phyloP scores from a whole-genome alignment of 2,329 filamentous ascomycete genomes.

The Hirsutella rhossiliensis region DNA sequence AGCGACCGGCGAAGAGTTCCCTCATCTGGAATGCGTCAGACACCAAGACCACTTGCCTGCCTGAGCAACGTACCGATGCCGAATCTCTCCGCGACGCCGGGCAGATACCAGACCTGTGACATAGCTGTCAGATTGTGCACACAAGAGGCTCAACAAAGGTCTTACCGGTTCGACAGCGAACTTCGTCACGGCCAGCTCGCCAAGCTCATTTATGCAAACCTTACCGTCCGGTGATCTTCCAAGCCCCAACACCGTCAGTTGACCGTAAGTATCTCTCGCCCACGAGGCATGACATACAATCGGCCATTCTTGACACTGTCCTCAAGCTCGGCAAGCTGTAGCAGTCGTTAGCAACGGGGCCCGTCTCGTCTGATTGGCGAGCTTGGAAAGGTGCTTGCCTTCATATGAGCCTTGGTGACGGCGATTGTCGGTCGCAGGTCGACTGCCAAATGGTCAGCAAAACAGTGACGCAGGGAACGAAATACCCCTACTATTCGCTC shows the following conservation, averaged over 20 bases:
- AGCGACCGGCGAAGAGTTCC: conserved; percentile 72
- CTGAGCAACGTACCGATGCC: conserved; percentile 53
- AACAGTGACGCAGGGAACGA: background rate
- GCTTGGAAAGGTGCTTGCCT: conserved; percentile 24
- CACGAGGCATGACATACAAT: conserved; percentile 33
- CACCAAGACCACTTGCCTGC: background rate
- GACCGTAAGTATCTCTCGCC: background rate
- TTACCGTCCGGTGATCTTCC: conserved; percentile 62
- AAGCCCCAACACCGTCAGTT: background rate
- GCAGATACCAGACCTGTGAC: conserved; percentile 60
- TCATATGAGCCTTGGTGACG: conserved; percentile 89
- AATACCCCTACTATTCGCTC: conserved; percentile 46
- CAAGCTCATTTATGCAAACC: conserved; percentile 73
- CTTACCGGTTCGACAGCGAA: conserved; percentile 87
- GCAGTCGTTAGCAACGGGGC: background rate
- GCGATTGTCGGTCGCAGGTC: conserved; percentile 87
- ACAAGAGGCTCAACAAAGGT: conserved; percentile 3
- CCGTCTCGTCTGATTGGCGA: background rate
- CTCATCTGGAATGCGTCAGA: conserved; percentile 49
- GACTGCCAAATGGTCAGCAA: conserved; percentile 28
- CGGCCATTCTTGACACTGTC: conserved; percentile 73
- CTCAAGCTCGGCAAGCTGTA: conserved; percentile 73
- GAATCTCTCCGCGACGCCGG: conserved; percentile 83
- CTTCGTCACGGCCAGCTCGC: conserved; percentile 89
- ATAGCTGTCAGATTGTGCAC: conserved; percentile 1